Base-by-base conservation (phyloP, 768 basidiomycete species). In the Trametes meyenii region DNA sequence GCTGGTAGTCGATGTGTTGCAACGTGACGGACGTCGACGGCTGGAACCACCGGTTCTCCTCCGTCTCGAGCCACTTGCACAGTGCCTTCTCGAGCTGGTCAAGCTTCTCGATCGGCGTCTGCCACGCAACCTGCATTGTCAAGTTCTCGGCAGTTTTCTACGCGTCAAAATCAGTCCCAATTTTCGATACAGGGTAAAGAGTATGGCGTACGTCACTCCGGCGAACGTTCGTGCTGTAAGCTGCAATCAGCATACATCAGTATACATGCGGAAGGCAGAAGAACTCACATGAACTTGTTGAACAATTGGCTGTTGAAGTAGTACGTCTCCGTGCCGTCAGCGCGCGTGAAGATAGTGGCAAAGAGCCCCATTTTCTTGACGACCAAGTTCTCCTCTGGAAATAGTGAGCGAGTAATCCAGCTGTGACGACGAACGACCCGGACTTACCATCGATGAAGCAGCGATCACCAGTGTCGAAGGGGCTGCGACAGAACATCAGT, bases 331-430 rank as follows among this genome's bases (percentile, higher is more conserved):
- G 88, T 88, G 19, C 90, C 90, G 67, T 92, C 90, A 16, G 79
- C 69, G 35, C 90, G 86, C 36, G 82, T 72, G 67, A 93, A 93
- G 17, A 87, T 80, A 3, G 91, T 92, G 79, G 89, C 89, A 68
- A 92, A 91, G 35, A 93, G 73, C 1, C 87, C 88, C 79, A 92
- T 89, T 75, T 85, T 88, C 73, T 90, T 92, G 33, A 92, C 91
- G 29, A 89, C 81, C 35, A 90, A 70, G 61, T 87, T 85, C 61
- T 92, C 88, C 21, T 81, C 85, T 86, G 36, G 2, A 51, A 10
- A 7, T 21, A 33, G 1, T 3, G 8, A 17, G 1, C 44, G 19
- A 44, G 38, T 36, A 35, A 53, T 52, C n/a, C 12, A 40, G 53
- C 19, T 23, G 29, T 2, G 4, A 33, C 5, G 26, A 23, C 13